These are phyloP conservation scores for Capsella bursapastoris DNA, from an alignment of 345 rosid genomes.

Conservation along the genomic window DNA sequence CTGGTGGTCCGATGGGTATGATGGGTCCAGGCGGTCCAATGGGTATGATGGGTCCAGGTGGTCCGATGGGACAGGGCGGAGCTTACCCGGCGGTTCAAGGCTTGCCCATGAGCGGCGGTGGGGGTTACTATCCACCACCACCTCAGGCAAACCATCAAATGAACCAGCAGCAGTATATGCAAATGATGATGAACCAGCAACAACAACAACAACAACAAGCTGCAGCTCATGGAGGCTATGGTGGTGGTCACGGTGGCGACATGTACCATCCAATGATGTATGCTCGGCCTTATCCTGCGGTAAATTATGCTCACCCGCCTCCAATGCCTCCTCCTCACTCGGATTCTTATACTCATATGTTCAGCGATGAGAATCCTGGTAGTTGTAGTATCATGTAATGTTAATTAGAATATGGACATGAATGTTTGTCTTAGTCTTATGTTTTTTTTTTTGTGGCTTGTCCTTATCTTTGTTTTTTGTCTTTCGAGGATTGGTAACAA, in stretches of 20 bases:
- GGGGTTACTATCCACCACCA: conserved; percentile 35
- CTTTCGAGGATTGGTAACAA: conserved; percentile 33
- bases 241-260: conserved; percentile 64
- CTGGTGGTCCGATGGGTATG: conserved; percentile 42
- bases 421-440: conserved; percentile 36
- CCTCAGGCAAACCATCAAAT: conserved; percentile 52
- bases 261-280: conserved; percentile 91
- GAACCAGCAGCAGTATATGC: conserved; percentile 54
- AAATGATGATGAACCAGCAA: conserved; percentile 53
- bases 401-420: conserved; percentile 33
- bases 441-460: conserved; percentile 21
- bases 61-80: conserved; percentile 52
- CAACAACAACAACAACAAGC: conserved; percentile 38
- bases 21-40: conserved; percentile 43
- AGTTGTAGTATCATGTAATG: conserved; percentile 72
- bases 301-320: conserved; percentile 64
- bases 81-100: conserved; percentile 73
- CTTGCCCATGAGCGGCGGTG: conserved; percentile 68
- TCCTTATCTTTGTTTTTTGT: background rate
- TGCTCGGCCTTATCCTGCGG: conserved; percentile 61
- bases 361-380: conserved; percentile 88
- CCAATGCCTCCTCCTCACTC: conserved; percentile 54
- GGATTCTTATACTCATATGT: conserved; percentile 69
- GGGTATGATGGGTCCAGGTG: conserved; percentile 46
- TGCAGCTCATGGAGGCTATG: conserved; percentile 69